Conservation (phyloP, 176 grass and related monocot species). For the Avena insularis region DNA sequence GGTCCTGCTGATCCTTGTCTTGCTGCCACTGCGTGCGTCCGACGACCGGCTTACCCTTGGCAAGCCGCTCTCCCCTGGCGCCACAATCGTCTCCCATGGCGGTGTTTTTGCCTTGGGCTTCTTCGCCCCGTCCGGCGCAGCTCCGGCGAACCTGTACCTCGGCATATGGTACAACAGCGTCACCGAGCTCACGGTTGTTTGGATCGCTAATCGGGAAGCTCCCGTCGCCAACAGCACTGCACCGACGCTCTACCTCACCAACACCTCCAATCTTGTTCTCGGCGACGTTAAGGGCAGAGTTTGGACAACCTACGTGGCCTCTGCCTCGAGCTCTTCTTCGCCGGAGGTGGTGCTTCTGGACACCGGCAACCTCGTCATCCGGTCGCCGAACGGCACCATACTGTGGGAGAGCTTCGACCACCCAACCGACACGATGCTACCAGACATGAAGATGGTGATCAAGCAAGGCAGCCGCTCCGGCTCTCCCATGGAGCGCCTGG, state of each 20-base stretch:
- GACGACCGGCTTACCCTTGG: constrained; percentile 28
- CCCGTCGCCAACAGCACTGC: not conserved
- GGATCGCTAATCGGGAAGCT: not conserved
- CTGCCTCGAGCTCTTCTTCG: not conserved
- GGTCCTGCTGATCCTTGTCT: not conserved
- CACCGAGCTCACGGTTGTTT: not conserved
- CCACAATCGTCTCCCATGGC: constrained; percentile 12
- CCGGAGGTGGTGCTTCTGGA: constrained; percentile 23
- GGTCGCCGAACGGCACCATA: not conserved
- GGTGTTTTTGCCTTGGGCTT: constrained; percentile 31
- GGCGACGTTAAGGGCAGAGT: not conserved
- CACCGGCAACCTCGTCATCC: constrained; percentile 49
- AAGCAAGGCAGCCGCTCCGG: not conserved
- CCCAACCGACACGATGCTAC: constrained; percentile 20
- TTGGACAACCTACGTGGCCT: not conserved
- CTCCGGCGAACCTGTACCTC: not conserved
- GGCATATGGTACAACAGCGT: not conserved
- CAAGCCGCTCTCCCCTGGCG: constrained; percentile 27
- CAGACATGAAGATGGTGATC: constrained; percentile 27
- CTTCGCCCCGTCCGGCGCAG: not conserved
- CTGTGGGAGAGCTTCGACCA: constrained; percentile 55
- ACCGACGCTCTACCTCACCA: not conserved
- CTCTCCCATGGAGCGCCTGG: not conserved
- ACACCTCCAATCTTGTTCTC: constrained; percentile 6
- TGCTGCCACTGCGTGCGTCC: not conserved